Evolutionary conservation across 352 stramenopile genomes (phyloP), one percentile per base, ranked within the genome.

Genomic region (Globisporangium nagaii): DNA sequence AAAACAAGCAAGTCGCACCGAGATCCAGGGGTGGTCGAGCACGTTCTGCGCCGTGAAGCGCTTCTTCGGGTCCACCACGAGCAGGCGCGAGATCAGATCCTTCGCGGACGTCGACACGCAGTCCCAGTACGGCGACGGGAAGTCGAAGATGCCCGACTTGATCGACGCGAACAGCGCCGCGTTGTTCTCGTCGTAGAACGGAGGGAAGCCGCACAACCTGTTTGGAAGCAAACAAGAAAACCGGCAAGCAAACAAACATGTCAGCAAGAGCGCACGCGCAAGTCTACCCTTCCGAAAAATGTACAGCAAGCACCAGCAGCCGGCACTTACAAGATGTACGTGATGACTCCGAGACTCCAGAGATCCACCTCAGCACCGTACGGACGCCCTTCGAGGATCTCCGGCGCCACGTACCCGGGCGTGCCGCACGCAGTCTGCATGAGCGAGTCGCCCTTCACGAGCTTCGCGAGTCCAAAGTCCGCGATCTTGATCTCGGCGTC

Each of bases 271-370:
- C n/a, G n/a, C 4, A 20, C 32, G 10, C n/a, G 28, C 44, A 53
- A 53, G 17, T 42, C 22, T 4, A 31, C 40, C 15, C n/a, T n/a
- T n/a, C n/a, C n/a, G n/a, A 36, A 37, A 17, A 4, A 45, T 22
- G 17, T n/a, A 44, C 19, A 32, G 11, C 6, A 25, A 10, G 17
- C 36, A 12, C n/a, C 19, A 17, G n/a, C n/a, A n/a, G n/a, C n/a
- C n/a, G n/a, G n/a, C n/a, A 60, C 61, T 31, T 45, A 77, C 62
- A 96, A 45, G 53, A 96, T 96, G 80, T 98, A 99, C 3, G 95
- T 69, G 71, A 99, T 99, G 32, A 99, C 94, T 15, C 96, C 96
- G 24, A 99, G 75, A 71, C 75, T 95, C 93, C 94, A 98, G 51
- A 98, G 88, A 68, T 98, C 95, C 7, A 97, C 89, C 70, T 98